Evolutionary conservation across 306 rosid genomes (phyloP).

Genomic region (Medicago ruthenica): DNA sequence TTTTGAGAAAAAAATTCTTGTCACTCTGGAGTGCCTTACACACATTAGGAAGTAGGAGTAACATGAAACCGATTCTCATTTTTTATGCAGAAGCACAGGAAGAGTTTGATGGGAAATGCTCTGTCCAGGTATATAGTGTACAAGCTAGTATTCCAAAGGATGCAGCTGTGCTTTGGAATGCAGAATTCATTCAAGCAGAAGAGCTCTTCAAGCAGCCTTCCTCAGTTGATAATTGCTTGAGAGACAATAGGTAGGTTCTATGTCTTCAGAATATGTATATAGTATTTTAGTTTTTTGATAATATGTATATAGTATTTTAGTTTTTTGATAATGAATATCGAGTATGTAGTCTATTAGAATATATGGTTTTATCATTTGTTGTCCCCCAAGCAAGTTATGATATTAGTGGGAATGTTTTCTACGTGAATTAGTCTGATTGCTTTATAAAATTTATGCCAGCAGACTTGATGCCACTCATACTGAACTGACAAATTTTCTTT

Average conservation of each 20-base stretch:
- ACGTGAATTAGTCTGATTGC: conserved; percentile 18
- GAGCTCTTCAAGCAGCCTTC: conserved; percentile 86
- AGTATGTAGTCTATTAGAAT: too few relatives aligned
- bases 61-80: conserved; percentile 19
- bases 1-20: background rate
- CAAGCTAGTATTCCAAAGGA: conserved; percentile 94
- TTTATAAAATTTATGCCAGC: background rate
- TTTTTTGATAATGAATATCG: conserved; percentile 3
- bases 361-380: too few relatives aligned
- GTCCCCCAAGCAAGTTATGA: background rate
- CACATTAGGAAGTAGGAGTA: conserved; percentile 36
- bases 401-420: background rate
- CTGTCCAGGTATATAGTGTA: conserved; percentile 90
- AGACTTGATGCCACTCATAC: conserved; percentile 14
- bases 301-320: background rate
- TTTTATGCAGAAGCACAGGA: conserved; percentile 80
- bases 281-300: background rate
- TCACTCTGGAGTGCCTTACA: conserved; percentile 16
- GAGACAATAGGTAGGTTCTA: conserved; percentile 80
- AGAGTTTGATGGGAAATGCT: conserved; percentile 83
- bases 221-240: conserved; percentile 74
- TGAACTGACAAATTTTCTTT: background rate
- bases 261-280: conserved; percentile 13
- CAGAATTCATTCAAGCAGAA: conserved; percentile 92
- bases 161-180: conserved; percentile 88